phyloP scores from a whole-genome alignment of 2,329 filamentous ascomycete genomes.

The Pseudogymnoascus sp. region DNA sequence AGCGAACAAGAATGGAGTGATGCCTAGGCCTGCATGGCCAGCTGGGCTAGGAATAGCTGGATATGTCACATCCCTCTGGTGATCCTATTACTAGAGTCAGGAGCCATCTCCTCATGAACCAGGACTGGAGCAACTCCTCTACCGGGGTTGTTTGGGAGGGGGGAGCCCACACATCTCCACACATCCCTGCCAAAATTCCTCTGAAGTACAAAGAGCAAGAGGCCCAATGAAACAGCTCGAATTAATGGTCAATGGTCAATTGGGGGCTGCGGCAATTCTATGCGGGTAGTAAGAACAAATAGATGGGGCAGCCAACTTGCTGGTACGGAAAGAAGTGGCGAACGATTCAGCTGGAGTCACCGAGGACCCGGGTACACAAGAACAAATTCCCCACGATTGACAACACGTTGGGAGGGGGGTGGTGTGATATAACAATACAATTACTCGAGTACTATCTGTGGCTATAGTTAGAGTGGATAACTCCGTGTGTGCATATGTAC shows the following conservation, averaged over 20 bases:
- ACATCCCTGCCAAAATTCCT: background rate
- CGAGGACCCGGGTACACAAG: slow-evolving; percentile 2
- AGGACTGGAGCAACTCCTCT: background rate
- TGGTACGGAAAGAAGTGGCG: background rate
- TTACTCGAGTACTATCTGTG: no score
- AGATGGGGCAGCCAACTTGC: background rate
- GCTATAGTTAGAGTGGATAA: background rate
- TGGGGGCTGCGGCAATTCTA: background rate
- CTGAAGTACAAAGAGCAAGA: background rate
- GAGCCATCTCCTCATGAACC: background rate
- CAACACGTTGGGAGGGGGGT: background rate
- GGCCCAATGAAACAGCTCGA: background rate
- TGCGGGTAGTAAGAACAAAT: background rate
- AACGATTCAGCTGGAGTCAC: slow-evolving; percentile 5
- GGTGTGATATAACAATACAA: background rate
- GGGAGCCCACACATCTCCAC: background rate
- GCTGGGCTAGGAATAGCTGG: slow-evolving; percentile 6
- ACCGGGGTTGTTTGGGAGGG: background rate
- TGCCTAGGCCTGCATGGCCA: slow-evolving; percentile 4
- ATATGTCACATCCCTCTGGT: background rate
- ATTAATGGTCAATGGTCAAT: background rate
- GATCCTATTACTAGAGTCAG: background rate
- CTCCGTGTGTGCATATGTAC: background rate
- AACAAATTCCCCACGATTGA: slow-evolving; percentile 1
- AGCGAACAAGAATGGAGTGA: slow-evolving; percentile 1